Evolutionary conservation across 1,284 basidiomycete genomes (phyloP).

Genomic region (Microbotryum intermedium): DNA sequence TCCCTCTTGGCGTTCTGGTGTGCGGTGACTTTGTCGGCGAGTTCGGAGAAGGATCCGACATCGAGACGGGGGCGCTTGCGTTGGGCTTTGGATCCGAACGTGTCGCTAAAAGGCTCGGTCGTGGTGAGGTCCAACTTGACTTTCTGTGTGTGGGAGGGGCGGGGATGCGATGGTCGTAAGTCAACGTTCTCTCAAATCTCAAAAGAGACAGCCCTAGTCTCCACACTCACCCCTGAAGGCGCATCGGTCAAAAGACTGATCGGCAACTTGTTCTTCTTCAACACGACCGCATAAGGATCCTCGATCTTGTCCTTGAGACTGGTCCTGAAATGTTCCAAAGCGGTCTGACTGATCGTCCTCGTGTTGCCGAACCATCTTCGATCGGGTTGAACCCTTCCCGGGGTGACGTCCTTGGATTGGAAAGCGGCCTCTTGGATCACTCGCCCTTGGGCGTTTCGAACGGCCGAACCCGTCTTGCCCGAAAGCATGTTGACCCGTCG

Average conservation of each 20-base stretch:
- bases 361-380: conserved; percentile 96
- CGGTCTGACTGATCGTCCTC: conserved; percentile 91
- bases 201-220: neutral
- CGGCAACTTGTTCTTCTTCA: conserved; percentile 85
- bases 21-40: conserved; percentile 46
- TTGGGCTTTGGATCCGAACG: conserved; percentile 88
- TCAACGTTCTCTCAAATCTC: neutral
- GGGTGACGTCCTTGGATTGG: conserved; percentile 78
- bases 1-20: conserved; percentile 14
- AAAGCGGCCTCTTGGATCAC: conserved; percentile 85
- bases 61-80: conserved; percentile 78
- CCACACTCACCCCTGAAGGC: conserved; percentile 6
- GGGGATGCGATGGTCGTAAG: neutral
- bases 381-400: conserved; percentile 85
- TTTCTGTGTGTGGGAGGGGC: conserved; percentile 9
- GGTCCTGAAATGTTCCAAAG: conserved; percentile 86
- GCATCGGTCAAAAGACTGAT: conserved; percentile 79
- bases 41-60: conserved; percentile 76
- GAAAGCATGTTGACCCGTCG: conserved; percentile 72
- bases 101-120: conserved; percentile 83
- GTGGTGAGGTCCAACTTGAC: conserved; percentile 62
- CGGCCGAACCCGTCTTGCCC: conserved; percentile 68
- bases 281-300: conserved; percentile 86
- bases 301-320: conserved; percentile 71
- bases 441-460: conserved; percentile 80